Percentiles rank a stretch among this genome's conserved stretches.
Conservation (phyloP, 148 eudicot species). For the Oxyria digyna region DNA sequence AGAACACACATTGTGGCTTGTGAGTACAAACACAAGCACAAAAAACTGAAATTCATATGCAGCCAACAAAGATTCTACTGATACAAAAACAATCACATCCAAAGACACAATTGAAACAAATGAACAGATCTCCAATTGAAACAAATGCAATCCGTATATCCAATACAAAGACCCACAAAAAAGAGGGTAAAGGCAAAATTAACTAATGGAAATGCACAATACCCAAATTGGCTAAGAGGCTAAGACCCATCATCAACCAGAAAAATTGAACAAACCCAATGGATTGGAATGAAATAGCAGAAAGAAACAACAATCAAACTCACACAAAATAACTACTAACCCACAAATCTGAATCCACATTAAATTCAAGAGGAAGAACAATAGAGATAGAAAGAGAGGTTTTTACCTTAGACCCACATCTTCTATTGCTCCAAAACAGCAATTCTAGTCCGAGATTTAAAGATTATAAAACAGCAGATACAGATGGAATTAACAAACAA, state of each 20-base stretch:
- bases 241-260: background rate
- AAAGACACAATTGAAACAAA: background rate
- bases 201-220: slow-evolving; percentile 11
- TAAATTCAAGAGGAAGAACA: slow-evolving; percentile 4
- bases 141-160: background rate
- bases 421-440: slow-evolving; percentile 20
- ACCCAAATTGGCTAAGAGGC: background rate
- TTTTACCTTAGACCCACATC: slow-evolving; percentile 81
- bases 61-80: background rate
- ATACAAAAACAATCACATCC: background rate
- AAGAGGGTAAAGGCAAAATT: slow-evolving; percentile 6
- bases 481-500: slow-evolving; percentile 5
- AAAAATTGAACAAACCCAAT: slow-evolving; percentile 13
- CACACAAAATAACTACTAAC: slow-evolving; percentile 15
- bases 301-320: slow-evolving; percentile 13
- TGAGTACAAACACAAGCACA: background rate
- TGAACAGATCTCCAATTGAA: background rate
- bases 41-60: background rate
- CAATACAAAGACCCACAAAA: slow-evolving; percentile 4
- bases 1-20: too few relatives aligned
- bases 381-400: background rate
- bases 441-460: slow-evolving; percentile 19
- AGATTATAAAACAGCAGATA: background rate
- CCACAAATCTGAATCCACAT: slow-evolving; percentile 17
- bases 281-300: slow-evolving; percentile 10